A percentile compares a stretch with the other conserved stretches of the same genome.
phyloP scores from a whole-genome alignment of 352 stramenopile species.

The Aphanomyces invadans region DNA sequence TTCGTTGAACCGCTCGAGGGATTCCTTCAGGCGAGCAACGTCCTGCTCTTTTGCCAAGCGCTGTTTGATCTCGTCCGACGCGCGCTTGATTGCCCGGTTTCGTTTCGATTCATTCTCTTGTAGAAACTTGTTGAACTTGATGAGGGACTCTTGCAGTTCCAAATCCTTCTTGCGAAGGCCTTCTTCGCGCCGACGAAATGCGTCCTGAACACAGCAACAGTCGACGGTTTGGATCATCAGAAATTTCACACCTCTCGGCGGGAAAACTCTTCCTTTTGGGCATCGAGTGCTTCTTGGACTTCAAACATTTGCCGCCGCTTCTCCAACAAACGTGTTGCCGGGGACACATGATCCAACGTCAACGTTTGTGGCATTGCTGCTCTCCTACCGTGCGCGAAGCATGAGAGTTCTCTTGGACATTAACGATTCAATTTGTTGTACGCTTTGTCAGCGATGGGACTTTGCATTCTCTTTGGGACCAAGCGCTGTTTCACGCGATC shows the following conservation, averaged over 20 bases:
- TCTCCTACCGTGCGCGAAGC: not conserved
- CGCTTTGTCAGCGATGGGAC: constrained; percentile 3
- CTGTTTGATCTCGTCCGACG: constrained; percentile 89
- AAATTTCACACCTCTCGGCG: constrained; percentile 46
- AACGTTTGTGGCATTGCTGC: constrained; percentile 79
- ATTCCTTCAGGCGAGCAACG: constrained; percentile 58
- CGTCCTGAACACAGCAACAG: constrained; percentile 52
- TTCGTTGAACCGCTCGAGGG: constrained; percentile 51
- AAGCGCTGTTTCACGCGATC: too few relatives aligned
- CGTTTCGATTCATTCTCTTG: constrained; percentile 93
- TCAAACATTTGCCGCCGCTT: constrained; percentile 95
- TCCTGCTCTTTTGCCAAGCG: constrained; percentile 84
- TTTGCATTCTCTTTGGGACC: constrained; percentile 14
- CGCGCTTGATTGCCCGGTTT: constrained; percentile 87
- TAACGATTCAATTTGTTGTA: constrained; percentile 7
- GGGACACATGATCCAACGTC: constrained; percentile 88
- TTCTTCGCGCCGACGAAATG: constrained; percentile 90
- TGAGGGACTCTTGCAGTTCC: constrained; percentile 91
- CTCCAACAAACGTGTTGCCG: constrained; percentile 88
- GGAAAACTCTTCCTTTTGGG: constrained; percentile 91
- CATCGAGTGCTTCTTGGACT: constrained; percentile 88
- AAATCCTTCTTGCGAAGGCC: constrained; percentile 89
- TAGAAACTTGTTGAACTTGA: constrained; percentile 93
- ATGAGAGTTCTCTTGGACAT: not conserved
- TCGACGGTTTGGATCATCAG: not conserved